phyloP scores from a whole-genome alignment of 352 stramenopile genomes.

The Pythium oligandrum region DNA sequence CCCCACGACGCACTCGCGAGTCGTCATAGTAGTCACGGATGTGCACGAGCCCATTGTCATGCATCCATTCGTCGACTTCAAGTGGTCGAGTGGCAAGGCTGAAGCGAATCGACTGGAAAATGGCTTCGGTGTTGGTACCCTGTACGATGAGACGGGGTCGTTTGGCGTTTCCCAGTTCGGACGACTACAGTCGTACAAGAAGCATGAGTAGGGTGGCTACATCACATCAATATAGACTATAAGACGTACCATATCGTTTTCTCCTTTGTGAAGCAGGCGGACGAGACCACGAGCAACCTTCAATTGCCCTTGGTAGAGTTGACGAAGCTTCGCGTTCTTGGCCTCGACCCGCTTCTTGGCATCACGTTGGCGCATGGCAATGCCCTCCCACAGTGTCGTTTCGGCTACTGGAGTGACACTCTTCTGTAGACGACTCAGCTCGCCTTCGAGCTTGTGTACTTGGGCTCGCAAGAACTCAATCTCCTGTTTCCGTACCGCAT shows the following conservation, averaged over 20 bases:
- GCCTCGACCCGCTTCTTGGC: slow-evolving; percentile 19
- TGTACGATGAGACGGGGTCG: no score
- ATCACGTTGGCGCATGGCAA: slow-evolving; percentile 20
- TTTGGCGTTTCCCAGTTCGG: no score
- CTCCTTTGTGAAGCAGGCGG: slow-evolving; percentile 18
- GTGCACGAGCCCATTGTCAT: no score
- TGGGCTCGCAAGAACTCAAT: slow-evolving; percentile 23
- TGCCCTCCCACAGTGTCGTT: slow-evolving; percentile 22
- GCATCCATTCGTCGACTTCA: no score
- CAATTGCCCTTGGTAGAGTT: slow-evolving; percentile 25
- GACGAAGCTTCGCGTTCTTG: slow-evolving; percentile 25
- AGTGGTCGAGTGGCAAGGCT: no score
- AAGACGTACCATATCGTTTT: slow-evolving; percentile 5
- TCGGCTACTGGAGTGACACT: neutral
- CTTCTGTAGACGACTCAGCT: slow-evolving; percentile 9
- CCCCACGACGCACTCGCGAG: neutral
- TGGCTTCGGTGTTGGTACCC: no score
- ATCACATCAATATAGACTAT: neutral
- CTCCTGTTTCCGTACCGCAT: slow-evolving; percentile 7
- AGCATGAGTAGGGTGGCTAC: no score
- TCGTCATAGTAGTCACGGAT: slow-evolving; percentile 1
- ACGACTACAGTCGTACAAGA: no score
- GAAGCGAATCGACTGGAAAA: no score
- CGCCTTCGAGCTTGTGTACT: slow-evolving; percentile 21
- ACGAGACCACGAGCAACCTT: slow-evolving; percentile 21